Evolutionary conservation across 768 basidiomycete genomes (phyloP), one percentile per base, ranked within the genome.

Genomic region (Galerina sulciceps): DNA sequence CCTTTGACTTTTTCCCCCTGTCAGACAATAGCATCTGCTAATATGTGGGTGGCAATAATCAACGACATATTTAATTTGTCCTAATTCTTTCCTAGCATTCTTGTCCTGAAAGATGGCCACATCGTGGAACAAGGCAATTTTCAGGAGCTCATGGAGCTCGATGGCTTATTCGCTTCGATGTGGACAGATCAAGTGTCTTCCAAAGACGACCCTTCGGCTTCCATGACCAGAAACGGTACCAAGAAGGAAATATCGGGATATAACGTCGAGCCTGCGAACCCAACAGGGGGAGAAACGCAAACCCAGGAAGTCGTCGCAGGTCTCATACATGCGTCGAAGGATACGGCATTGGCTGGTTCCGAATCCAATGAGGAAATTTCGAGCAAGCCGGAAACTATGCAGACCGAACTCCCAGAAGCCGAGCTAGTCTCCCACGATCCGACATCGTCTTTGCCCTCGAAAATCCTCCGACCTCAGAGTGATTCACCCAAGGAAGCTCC

Each of bases 31-130:
- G 82, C 86, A n/a, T 75, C 78, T 42, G 84, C 83, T 54, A 85
- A 88, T 65, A 56, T 88, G 86, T 87, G 67, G 66, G 85, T 75
- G 45, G 36, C 34, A 11, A 53, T n/a, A 2, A 52, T 54, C 26
- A 31, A 38, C 49, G 22, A 46, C 11, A 44, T 58, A 47, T 43
- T 10, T 17, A 2, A 31, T 23, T 14, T 46, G 11, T 55, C 17
- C 48, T 67, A 31, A 67, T 35, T 50, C 23, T 15, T 57, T 58
- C 61, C 35, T 62, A 93, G 92, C 55, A 97, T 99, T 67, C 75
- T 96, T 50, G 94, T 97, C 22, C 85, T 99, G 58, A 91, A 91
- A 65, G 90, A 97, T 67, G 96, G 96, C 4, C 85, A 87, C 67
- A 89, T 99, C 44, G 79, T 90, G 38, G 96, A 98, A 72, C 84